Evolutionary conservation across 192 early-diverging fungal species (phyloP).

Genomic region (Pilaira anomala): DNA sequence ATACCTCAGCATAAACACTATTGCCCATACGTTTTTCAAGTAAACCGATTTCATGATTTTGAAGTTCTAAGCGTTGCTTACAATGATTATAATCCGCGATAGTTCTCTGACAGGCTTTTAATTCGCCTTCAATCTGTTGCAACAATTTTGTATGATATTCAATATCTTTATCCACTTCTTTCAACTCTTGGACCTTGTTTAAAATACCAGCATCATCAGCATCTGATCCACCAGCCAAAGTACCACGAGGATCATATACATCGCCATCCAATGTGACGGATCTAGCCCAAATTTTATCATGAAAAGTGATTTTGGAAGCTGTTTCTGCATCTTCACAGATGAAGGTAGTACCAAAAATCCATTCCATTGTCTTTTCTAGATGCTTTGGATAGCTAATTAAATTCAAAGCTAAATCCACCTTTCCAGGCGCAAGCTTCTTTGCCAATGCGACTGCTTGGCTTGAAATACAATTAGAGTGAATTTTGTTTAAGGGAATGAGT

Average conservation of each 20-base stretch:
- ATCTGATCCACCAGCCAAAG: constrained; percentile 88
- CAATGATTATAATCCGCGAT: constrained; percentile 56
- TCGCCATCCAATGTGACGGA: constrained; percentile 98
- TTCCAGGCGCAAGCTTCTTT: constrained; percentile 80
- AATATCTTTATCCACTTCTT: constrained; percentile 55
- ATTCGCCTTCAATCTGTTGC: constrained; percentile 47
- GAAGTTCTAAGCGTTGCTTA: constrained; percentile 68
- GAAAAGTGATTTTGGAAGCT: constrained; percentile 87
- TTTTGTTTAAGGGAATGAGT: constrained; percentile 96
- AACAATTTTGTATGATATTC: constrained; percentile 48
- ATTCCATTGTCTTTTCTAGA: constrained; percentile 81
- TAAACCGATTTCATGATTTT: constrained; percentile 71
- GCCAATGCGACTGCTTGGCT: constrained; percentile 66
- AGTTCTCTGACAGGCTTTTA: constrained; percentile 52
- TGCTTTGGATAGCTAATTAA: constrained; percentile 80
- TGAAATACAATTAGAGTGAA: constrained; percentile 54
- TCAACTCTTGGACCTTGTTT: constrained; percentile 68
- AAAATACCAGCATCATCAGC: constrained; percentile 71
- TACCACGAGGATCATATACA: constrained; percentile 93
- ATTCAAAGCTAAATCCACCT: constrained; percentile 84
- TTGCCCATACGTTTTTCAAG: constrained; percentile 74
- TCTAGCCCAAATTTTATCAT: constrained; percentile 74
- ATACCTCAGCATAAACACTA: constrained; percentile 71
- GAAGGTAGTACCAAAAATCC: constrained; percentile 91
- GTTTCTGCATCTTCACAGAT: constrained; percentile 83